Evolutionary conservation across 2,329 filamentous ascomycete genomes (phyloP).

Genomic region (Sclerotinia trifoliorum): DNA sequence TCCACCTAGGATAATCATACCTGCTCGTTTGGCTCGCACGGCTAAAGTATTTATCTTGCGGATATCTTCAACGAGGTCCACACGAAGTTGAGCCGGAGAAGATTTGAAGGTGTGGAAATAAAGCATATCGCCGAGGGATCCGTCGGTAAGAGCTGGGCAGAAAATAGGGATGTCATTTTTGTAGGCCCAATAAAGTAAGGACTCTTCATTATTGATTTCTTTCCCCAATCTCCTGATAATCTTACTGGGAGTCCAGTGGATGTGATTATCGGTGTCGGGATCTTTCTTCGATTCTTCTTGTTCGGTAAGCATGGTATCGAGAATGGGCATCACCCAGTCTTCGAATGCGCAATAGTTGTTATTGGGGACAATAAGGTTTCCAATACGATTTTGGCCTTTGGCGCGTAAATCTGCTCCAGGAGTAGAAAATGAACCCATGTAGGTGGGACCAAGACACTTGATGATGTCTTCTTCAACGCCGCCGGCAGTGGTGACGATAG

Average conservation of each 20-base stretch:
- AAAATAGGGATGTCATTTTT: constrained; percentile 97
- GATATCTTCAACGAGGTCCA: constrained; percentile 94
- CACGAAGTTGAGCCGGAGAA: constrained; percentile 74
- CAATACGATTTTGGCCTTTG: constrained; percentile 91
- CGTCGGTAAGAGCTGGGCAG: constrained; percentile 93
- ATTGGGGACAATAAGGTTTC: constrained; percentile 93
- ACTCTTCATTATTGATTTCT: constrained; percentile 90
- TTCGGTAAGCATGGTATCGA: constrained; percentile 92
- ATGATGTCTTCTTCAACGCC: constrained; percentile 98
- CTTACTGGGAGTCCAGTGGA: constrained; percentile 92
- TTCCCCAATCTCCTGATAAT: constrained; percentile 86
- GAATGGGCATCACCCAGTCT: constrained; percentile 93
- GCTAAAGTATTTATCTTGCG: constrained; percentile 89
- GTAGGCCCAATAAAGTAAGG: constrained; percentile 92
- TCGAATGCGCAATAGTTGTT: constrained; percentile 97
- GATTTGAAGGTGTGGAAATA: constrained; percentile 97
- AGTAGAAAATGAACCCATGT: constrained; percentile 82
- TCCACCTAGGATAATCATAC: constrained; percentile 94
- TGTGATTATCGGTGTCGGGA: constrained; percentile 43
- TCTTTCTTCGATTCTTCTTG: constrained; percentile 79
- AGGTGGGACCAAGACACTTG: constrained; percentile 94
- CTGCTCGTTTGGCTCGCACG: constrained; percentile 80
- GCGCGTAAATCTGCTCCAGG: constrained; percentile 74
- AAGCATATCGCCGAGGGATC: constrained; percentile 94
- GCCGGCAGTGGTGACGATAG: constrained; percentile 91